Evolutionary conservation across 73 alveolate genomes (phyloP).

Genomic region (Paramecium sexaurelia): DNA sequence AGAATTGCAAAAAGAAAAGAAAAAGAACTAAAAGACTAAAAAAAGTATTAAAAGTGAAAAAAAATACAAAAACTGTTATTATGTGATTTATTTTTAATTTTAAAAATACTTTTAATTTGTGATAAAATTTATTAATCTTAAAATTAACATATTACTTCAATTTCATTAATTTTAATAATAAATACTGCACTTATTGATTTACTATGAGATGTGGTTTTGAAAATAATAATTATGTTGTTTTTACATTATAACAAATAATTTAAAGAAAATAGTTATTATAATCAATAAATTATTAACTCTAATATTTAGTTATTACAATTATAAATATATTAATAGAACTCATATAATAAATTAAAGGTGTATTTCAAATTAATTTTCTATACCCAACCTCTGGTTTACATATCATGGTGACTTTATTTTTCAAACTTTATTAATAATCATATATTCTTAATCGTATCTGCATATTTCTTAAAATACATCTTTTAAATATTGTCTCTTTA

Average conservation of each 20-base stretch:
- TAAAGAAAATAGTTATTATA: not conserved
- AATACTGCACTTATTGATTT: not conserved
- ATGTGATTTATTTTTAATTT: not conserved
- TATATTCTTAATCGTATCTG: too few species aligned
- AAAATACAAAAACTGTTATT: not conserved
- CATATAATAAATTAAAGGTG: not conserved
- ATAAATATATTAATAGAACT: not conserved
- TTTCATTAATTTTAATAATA: not conserved
- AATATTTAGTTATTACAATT: not conserved
- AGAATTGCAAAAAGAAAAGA: slow-evolving; percentile 10
- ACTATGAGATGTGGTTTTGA: not conserved
- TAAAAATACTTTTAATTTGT: not conserved
- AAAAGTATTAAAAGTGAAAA: not conserved
- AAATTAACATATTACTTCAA: not conserved
- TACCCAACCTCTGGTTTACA: too few species aligned
- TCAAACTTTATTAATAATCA: too few species aligned
- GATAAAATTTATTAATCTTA: not conserved
- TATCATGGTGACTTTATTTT: too few species aligned
- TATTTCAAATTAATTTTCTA: not conserved
- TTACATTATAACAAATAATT: not conserved
- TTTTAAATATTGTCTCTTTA: too few species aligned
- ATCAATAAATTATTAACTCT: not conserved
- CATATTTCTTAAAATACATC: too few species aligned
- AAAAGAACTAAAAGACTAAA: not conserved
- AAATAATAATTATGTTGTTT: not conserved